These are phyloP conservation scores for Agrocybe pediades DNA, from an alignment of 768 basidiomycete species.

Conservation along the genomic window DNA sequence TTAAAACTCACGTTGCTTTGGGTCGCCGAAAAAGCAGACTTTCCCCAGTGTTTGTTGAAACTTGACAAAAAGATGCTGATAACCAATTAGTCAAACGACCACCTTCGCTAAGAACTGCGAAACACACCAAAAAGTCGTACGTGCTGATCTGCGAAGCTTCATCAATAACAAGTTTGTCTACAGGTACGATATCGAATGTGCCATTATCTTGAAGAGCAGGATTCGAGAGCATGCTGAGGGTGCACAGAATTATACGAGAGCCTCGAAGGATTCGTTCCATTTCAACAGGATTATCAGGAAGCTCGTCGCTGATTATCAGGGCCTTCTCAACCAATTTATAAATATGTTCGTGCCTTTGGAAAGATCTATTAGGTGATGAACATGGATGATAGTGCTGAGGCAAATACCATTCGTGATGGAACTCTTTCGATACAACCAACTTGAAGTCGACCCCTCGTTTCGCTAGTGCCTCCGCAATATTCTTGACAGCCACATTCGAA, in stretches of 20 bases:
- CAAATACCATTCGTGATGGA: constrained; percentile 45
- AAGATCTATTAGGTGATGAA: neutral
- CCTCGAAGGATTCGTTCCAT: constrained; percentile 28
- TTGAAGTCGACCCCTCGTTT: constrained; percentile 39
- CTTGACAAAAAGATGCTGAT: constrained; percentile 44
- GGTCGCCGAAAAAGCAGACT: constrained; percentile 57
- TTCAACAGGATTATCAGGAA: constrained; percentile 26
- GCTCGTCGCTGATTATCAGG: constrained; percentile 43
- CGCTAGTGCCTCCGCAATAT: constrained; percentile 45
- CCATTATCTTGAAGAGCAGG: constrained; percentile 35
- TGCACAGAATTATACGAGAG: constrained; percentile 43
- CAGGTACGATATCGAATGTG: constrained; percentile 38
- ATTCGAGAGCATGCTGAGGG: constrained; percentile 53
- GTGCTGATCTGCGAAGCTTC: constrained; percentile 55
- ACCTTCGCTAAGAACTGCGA: neutral
- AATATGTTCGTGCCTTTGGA: constrained; percentile 52
- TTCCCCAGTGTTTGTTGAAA: constrained; percentile 39
- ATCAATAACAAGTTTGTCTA: constrained; percentile 53
- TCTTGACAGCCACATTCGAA: constrained; percentile 53
- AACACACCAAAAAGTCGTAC: constrained; percentile 47
- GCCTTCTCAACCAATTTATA: constrained; percentile 34
- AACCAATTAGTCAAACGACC: neutral
- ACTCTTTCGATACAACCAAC: constrained; percentile 48
- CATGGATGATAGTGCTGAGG: too few species aligned
- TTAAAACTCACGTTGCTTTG: constrained; percentile 46